Percentiles rank a stretch among this genome's conserved stretches.
Conservation (phyloP, 148 eudicot genomes). For the Euryodendron excelsum region DNA sequence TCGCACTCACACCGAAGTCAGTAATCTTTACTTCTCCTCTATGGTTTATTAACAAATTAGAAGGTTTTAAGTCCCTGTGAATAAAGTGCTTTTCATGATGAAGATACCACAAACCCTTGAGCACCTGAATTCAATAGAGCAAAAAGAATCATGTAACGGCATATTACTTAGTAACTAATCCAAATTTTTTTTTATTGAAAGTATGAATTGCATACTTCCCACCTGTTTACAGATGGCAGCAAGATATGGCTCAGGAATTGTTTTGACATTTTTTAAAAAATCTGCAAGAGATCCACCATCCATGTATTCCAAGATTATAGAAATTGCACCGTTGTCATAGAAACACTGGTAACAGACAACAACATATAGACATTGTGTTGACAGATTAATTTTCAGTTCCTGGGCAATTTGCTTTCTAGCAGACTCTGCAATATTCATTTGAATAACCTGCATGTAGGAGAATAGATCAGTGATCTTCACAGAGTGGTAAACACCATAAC, state of each 20-base stretch:
- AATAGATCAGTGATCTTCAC: conserved; percentile 9
- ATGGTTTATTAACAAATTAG: conserved; percentile 94
- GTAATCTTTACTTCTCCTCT: conserved; percentile 97
- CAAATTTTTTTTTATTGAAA: neutral
- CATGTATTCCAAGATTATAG: conserved; percentile 97
- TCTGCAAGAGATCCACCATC: conserved; percentile 98
- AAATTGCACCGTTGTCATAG: conserved; percentile 86
- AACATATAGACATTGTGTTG: conserved; percentile 77
- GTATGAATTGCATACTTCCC: conserved; percentile 7
- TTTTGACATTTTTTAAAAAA: conserved; percentile 65
- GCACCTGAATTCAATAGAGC: conserved; percentile 53
- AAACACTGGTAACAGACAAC: conserved; percentile 92
- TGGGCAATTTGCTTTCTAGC: conserved; percentile 76
- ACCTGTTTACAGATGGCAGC: conserved; percentile 98
- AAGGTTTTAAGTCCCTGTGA: conserved; percentile 94
- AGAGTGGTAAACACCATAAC: neutral
- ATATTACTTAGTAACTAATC: neutral
- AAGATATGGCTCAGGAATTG: conserved; percentile 86
- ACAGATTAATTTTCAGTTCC: conserved; percentile 93
- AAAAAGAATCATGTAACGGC: conserved; percentile 12
- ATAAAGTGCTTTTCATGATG: conserved; percentile 94
- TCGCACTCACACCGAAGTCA: conserved; percentile 97
- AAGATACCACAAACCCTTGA: conserved; percentile 87
- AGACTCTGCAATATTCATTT: conserved; percentile 87
- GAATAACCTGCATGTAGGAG: conserved; percentile 64